These are phyloP conservation scores for Boletus sp. DNA, from an alignment of 1,284 basidiomycete species.

Conservation along the genomic window DNA sequence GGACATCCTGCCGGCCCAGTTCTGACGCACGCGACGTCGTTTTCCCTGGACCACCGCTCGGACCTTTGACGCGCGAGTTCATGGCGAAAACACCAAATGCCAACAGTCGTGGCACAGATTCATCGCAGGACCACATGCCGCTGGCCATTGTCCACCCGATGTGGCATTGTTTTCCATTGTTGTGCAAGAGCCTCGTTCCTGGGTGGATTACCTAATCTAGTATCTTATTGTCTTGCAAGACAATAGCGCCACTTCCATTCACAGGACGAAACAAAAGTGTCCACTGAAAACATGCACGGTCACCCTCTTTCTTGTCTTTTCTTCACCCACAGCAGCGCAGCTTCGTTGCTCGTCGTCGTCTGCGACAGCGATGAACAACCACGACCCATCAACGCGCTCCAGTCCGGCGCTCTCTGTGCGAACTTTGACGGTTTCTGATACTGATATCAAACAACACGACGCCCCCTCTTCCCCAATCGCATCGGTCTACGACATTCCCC, in stretches of 20 bases:
- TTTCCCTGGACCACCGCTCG: not conserved
- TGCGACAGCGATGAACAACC: slow-evolving; percentile 33
- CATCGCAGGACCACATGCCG: too few relatives aligned
- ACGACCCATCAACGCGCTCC: slow-evolving; percentile 18
- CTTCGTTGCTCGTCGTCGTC: slow-evolving; percentile 27
- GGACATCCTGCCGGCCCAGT: not conserved
- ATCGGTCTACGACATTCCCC: slow-evolving; percentile 14
- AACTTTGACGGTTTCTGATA: slow-evolving; percentile 18
- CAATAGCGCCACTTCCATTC: slow-evolving; percentile 18
- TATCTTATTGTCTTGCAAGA: slow-evolving; percentile 28
- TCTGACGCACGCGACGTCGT: not conserved
- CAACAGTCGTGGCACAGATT: too few relatives aligned
- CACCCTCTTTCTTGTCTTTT: not conserved
- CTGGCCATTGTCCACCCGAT: too few relatives aligned
- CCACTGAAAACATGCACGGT: not conserved
- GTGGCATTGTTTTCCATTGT: slow-evolving; percentile 15
- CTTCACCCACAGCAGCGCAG: slow-evolving; percentile 6
- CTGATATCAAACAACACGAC: slow-evolving; percentile 21
- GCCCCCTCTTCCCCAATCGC: slow-evolving; percentile 10
- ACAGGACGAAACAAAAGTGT: slow-evolving; percentile 24
- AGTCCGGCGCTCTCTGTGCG: slow-evolving; percentile 17
- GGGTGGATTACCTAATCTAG: slow-evolving; percentile 14
- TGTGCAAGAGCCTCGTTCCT: slow-evolving; percentile 23
- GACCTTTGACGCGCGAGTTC: not conserved
- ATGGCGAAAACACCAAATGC: not conserved